These are phyloP conservation scores for Pseudomonodictys pantanalensis DNA, from an alignment of 495 filamentous ascomycete species.

Conservation along the genomic window DNA sequence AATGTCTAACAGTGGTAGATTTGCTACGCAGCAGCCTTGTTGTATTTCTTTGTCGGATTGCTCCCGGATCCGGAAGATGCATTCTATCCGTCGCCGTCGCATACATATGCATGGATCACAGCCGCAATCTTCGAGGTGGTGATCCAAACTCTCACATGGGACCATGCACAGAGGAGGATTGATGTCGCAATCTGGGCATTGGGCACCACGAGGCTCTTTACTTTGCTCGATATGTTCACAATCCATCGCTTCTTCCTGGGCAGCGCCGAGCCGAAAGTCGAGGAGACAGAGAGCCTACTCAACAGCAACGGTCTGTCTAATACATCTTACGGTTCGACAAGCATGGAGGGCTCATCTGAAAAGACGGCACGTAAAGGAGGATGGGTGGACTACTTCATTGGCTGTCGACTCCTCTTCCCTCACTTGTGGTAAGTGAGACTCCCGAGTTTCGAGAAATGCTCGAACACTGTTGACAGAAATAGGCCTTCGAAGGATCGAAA, in stretches of 20 bases:
- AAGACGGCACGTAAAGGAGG: not conserved
- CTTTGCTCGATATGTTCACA: not conserved
- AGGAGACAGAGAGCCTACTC: not conserved
- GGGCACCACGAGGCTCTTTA: not conserved
- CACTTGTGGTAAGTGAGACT: slow-evolving; percentile 5
- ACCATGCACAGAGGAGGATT: no score
- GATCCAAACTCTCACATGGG: no score
- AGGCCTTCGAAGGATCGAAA: not conserved
- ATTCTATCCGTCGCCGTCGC: not conserved
- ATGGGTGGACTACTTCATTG: slow-evolving; percentile 16
- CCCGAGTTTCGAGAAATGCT: not conserved
- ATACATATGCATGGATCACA: slow-evolving; percentile 2
- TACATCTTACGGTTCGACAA: not conserved
- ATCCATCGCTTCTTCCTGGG: not conserved
- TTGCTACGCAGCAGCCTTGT: not conserved
- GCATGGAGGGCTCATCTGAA: not conserved
- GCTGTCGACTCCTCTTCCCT: slow-evolving; percentile 8
- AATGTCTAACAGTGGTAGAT: not conserved
- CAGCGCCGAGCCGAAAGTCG: not conserved
- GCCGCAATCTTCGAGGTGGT: not conserved
- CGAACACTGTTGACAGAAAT: not conserved
- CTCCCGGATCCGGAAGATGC: slow-evolving; percentile 5
- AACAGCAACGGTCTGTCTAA: not conserved
- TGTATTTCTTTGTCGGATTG: slow-evolving; percentile 9
- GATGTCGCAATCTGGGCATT: no score